These are phyloP conservation scores for Dioszegia aurantiaca DNA, from an alignment of 768 basidiomycete species.

Conservation along the genomic window DNA sequence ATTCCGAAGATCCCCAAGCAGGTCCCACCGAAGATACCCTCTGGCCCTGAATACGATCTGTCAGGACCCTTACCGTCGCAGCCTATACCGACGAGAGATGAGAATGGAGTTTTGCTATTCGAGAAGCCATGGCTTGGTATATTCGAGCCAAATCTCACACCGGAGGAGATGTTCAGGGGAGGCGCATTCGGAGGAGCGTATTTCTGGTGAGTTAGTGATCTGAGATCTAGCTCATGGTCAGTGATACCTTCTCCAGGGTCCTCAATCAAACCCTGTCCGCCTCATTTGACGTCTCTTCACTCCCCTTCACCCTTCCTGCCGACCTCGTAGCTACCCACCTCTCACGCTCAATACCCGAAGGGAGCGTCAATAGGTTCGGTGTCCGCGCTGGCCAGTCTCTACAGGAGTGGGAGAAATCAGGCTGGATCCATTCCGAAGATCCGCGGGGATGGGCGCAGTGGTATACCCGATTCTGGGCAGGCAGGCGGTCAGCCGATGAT, in stretches of 20 bases:
- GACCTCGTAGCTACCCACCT: constrained; percentile 19
- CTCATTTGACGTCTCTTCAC: constrained; percentile 16
- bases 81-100: constrained; percentile 25
- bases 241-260: constrained; percentile 43
- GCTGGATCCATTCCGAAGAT: constrained; percentile 51
- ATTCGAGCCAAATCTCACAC: constrained; percentile 50
- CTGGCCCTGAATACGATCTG: constrained; percentile 29
- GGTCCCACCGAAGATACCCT: constrained; percentile 15
- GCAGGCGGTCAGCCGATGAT: constrained; percentile 48
- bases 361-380: constrained; percentile 38
- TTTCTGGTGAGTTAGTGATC: constrained; percentile 24
- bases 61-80: constrained; percentile 7
- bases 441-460: constrained; percentile 52
- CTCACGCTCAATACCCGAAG: constrained; percentile 29
- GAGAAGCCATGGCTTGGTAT: constrained; percentile 44
- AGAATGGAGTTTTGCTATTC: constrained; percentile 43
- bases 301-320: constrained; percentile 33
- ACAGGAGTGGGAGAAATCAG: constrained; percentile 51
- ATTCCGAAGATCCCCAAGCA: too few relatives aligned
- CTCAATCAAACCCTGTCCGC: constrained; percentile 30
- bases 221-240: constrained; percentile 12
- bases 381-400: constrained; percentile 45
- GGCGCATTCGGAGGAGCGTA: constrained; percentile 51
- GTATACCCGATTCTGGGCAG: constrained; percentile 49
- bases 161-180: constrained; percentile 48